Conservation (phyloP, 2,329 filamentous ascomycete species). For the Aspergillus sp. region DNA sequence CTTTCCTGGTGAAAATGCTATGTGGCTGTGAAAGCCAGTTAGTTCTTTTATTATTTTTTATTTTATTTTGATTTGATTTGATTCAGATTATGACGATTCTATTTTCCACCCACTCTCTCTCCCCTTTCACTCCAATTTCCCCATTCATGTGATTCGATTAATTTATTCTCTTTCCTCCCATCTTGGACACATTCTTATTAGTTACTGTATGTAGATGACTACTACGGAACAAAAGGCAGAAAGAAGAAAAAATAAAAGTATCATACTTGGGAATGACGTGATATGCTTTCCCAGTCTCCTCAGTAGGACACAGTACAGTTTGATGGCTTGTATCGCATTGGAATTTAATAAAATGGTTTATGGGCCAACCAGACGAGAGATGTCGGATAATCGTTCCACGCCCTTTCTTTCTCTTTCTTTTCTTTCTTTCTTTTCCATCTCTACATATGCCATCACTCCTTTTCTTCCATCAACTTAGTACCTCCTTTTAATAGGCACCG, state of each 20-base stretch:
- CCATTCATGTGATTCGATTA: neutral
- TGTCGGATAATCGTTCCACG: neutral
- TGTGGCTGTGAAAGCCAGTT: conserved; percentile 10
- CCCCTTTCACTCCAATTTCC: neutral
- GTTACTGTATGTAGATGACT: neutral
- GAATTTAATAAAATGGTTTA: neutral
- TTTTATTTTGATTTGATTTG: neutral
- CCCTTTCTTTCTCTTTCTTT: neutral
- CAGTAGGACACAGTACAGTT: neutral
- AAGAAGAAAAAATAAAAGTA: neutral
- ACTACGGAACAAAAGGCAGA: too few species aligned
- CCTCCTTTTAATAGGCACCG: neutral
- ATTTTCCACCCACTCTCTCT: neutral
- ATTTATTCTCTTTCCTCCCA: neutral
- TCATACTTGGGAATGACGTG: neutral
- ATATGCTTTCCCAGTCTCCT: neutral
- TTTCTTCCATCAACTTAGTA: neutral
- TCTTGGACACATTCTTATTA: too few species aligned
- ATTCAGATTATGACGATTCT: neutral
- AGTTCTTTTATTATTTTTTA: neutral
- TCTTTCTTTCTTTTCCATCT: neutral
- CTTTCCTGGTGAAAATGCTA: neutral
- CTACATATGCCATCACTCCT: neutral
- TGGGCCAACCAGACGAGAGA: neutral
- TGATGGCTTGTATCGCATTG: neutral